These are phyloP conservation scores for Trichoderma atrobrunneum DNA, from an alignment of 2,329 filamentous ascomycete species.

Conservation along the genomic window DNA sequence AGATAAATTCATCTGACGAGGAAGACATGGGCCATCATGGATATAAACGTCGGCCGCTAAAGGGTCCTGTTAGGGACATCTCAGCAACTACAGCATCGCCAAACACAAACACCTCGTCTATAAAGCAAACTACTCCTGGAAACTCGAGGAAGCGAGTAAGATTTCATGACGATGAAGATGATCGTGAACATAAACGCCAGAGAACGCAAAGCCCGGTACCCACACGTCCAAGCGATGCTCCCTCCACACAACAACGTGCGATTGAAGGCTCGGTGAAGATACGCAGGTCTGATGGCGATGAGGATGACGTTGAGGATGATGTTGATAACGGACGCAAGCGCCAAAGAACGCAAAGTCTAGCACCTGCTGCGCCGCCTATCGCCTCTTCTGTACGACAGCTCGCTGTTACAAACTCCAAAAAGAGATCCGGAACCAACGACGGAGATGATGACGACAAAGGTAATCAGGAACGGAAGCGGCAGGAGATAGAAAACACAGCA, in stretches of 20 bases:
- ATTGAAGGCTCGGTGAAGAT: too few relatives aligned
- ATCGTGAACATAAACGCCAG: background rate
- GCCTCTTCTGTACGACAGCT: too few relatives aligned
- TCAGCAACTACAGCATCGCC: background rate
- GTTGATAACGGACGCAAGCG: too few relatives aligned
- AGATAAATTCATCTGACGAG: background rate
- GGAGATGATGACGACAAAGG: background rate
- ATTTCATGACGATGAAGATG: background rate
- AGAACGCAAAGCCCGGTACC: background rate
- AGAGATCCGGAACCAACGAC: background rate
- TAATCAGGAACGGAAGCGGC: background rate
- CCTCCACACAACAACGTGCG: too few relatives aligned
- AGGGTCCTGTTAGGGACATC: background rate
- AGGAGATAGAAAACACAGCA: background rate
- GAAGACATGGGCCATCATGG: background rate
- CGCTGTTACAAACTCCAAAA: background rate
- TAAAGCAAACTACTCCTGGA: background rate
- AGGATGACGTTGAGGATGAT: too few relatives aligned
- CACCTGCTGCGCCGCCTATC: too few relatives aligned
- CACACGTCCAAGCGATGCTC: too few relatives aligned
- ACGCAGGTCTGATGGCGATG: too few relatives aligned
- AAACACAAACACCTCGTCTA: background rate
- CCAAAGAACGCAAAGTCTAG: background rate
- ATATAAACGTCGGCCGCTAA: background rate
- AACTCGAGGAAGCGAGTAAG: background rate